Evolutionary conservation across 768 basidiomycete species (phyloP), one percentile per base, ranked within the genome.

Genomic region (Termitomyces sp.): DNA sequence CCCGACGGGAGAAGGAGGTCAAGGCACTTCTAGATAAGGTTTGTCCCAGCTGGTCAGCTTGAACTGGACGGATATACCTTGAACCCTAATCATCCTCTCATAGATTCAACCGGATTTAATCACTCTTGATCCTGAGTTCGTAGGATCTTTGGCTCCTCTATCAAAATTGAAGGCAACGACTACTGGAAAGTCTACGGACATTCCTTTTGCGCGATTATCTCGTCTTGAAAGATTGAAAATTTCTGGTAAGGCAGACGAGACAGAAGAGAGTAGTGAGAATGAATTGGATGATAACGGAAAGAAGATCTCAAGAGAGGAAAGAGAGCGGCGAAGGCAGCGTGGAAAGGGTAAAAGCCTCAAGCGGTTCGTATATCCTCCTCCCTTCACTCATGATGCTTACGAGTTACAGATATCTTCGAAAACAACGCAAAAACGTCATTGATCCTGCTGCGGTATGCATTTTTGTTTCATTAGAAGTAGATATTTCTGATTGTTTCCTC

Each of bases 21-120:
- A 87, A 90, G 69, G 82, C 79, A 43, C 81, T 99, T 12, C 74
- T 99, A 59, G 96, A 99, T 70, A 95, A 96, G 81, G 88, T 89
- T 21, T 8, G 72, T 49, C 12, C 3, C 37, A 8, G n/a, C 7
- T 29, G 29, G 2, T 17, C 21, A 11, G 9, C n/a, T 38, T 9
- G n/a, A n/a, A 34, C 5, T 45, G 1, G 8, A 32, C 27, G 41
- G 7, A n/a, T 38, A 10, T 7, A 3, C 56, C 25, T 42, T 43
- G 40, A 25, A 54, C 7, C 19, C 21, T n/a, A n/a, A n/a, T n/a
- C n/a, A n/a, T n/a, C 29, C 23, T 35, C 7, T 32, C 9, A 12
- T 65, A 93, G 90, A 88, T 98, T 59, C 90, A 89, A 76, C 89
- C 93, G 3, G 95, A 98, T 60, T 83, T 95, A 75, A 98, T 99